Evolutionary conservation across 495 filamentous ascomycete species (phyloP).

Genomic region (Parmelia sp.): DNA sequence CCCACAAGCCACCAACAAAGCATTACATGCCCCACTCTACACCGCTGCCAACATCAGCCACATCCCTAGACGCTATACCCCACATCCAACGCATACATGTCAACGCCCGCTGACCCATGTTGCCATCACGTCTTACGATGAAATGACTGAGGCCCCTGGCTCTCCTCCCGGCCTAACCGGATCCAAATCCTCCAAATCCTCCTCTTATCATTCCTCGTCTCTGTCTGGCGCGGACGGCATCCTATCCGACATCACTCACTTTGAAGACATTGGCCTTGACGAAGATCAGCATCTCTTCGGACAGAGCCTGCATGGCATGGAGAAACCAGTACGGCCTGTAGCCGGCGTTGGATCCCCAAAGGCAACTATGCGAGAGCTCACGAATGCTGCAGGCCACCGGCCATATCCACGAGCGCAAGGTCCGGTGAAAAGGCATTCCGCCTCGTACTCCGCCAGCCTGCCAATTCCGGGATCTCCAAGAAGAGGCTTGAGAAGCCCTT

Average conservation of each 20-base stretch:
- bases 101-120: slow-evolving; percentile 15
- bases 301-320: slow-evolving; percentile 25
- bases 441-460: slow-evolving; percentile 28
- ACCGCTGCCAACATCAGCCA: slow-evolving; percentile 9
- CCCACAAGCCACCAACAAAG: slow-evolving; percentile 6
- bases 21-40: slow-evolving; percentile 9
- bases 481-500: slow-evolving; percentile 38
- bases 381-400: slow-evolving; percentile 27
- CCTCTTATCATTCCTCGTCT: slow-evolving; percentile 76
- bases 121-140: slow-evolving; percentile 28
- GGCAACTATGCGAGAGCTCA: slow-evolving; percentile 31
- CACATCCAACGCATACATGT: slow-evolving; percentile 9
- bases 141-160: slow-evolving; percentile 61
- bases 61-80: neutral
- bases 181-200: slow-evolving; percentile 85
- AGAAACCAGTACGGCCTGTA: slow-evolving; percentile 23
- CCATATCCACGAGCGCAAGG: slow-evolving; percentile 36
- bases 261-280: slow-evolving; percentile 87
- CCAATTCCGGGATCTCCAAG: slow-evolving; percentile 29
- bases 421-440: slow-evolving; percentile 30
- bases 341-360: slow-evolving; percentile 6
- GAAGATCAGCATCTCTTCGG: slow-evolving; percentile 45
- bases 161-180: slow-evolving; percentile 79
- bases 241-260: slow-evolving; percentile 67
- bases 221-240: slow-evolving; percentile 57